Base-by-base conservation (phyloP, 2,329 filamentous ascomycete genomes). In the Fusarium cicatricum region DNA sequence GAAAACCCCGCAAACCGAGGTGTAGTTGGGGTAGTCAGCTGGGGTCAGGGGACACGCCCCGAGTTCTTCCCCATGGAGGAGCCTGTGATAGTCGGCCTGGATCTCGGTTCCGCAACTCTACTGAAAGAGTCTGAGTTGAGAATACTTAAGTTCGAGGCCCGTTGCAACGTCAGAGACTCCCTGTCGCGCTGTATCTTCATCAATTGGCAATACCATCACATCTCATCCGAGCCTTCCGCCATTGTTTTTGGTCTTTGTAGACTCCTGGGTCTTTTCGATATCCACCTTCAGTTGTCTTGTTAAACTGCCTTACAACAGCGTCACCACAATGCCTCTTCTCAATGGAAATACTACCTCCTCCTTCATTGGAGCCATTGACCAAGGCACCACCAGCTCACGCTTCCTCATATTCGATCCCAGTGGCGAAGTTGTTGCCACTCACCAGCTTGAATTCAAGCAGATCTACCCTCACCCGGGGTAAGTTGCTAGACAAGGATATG, bases 301-400 rank as follows among this genome's bases (percentile, higher is more conserved):
- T 4, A 4, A 23, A 4, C 21, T 23, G 21, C 21, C 21, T 7
- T 23, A 7, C 45, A 55, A 63, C 39, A 64, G 53, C 55, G 48
- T 44, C 64, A 66, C 15, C 52, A 48, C 53, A 49, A 76, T 76
- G 74, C 64, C 74, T 65, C 64, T 70, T 45, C 58, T 71, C 39
- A 68, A 67, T 50, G 60, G 62, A 44, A 58, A 60, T 14, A 42
- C 65, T 14, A 59, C 65, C 36, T 60, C 59, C 47, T 57, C 69
- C 59, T 92, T 90, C 68, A 85, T 92, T 58, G 90, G 90, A 61
- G 88, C 89, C 52, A 92, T 93, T 70, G 90, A 93, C 70, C 89
- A 92, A 72, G 90, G 90, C 62, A 93, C 90, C 29, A 92, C 90
- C 49, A 90, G 87, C 71, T 88, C 90, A 19, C 82, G 90, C 11